Conservation (phyloP, 2,329 filamentous ascomycete species). For the Balansia obtecta region DNA sequence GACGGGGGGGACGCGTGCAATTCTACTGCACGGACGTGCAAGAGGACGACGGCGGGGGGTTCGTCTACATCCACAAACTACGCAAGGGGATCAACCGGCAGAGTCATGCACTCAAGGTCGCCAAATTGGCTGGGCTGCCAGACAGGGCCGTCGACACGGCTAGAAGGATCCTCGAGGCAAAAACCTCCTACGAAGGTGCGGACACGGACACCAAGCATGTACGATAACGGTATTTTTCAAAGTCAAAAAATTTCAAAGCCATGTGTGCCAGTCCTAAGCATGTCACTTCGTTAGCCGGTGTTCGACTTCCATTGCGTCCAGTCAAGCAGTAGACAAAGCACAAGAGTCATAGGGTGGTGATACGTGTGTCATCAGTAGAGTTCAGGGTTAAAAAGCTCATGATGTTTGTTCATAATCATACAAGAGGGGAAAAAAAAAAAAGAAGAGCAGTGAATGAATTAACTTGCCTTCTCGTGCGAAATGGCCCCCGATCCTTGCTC, state of each 20-base stretch:
- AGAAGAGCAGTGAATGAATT: conserved; percentile 19
- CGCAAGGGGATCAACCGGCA: conserved; percentile 70
- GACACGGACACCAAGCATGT: no score
- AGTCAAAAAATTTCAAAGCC: no score
- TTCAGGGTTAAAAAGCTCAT: conserved; percentile 62
- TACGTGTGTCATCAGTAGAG: conserved; percentile 44
- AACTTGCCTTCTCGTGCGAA: conserved; percentile 20
- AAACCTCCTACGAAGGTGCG: conserved; percentile 3
- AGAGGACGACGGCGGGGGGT: conserved; percentile 58
- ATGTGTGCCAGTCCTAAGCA: not conserved
- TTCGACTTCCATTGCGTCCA: conserved; percentile 8
- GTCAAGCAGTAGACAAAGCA: conserved; percentile 8
- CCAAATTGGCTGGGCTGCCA: conserved; percentile 71
- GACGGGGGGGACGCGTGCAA: conserved; percentile 36
- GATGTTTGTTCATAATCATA: conserved; percentile 44
- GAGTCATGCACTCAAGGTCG: conserved; percentile 93
- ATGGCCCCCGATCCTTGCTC: not conserved
- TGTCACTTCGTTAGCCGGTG: conserved; percentile 25
- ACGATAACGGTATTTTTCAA: no score
- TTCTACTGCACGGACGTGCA: conserved; percentile 84
- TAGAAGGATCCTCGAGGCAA: conserved; percentile 35
- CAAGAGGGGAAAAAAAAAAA: conserved; percentile 13
- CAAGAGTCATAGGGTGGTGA: conserved; percentile 45
- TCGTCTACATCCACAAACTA: conserved; percentile 78
- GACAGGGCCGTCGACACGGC: conserved; percentile 60